Base-by-base conservation (phyloP, 495 filamentous ascomycete species). In the Aspergillus affinis region DNA sequence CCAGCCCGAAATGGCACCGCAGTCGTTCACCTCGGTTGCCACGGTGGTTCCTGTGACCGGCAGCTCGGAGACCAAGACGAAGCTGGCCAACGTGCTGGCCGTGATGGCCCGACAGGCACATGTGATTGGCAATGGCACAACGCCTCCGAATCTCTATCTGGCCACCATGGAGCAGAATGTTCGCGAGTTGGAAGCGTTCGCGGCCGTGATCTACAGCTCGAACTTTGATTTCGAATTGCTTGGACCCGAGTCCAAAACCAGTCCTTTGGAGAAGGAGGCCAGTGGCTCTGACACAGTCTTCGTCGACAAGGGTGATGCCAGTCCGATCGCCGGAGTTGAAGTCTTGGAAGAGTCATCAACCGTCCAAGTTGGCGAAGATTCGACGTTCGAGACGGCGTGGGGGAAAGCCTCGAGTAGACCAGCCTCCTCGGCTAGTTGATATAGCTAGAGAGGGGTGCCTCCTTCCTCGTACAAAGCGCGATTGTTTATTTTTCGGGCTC, bases 171-270 rank as follows among this genome's bases (percentile, higher is more conserved):
- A 97, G 65, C 71, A 81, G 51, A 73, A 75, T 26, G 91, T 94
- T 12, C 82, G 83, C 13, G 92, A 97, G 61, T 78, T 98, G n/a
- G 91, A 95, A 66, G 93, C 90, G 0, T 97, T 98, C 64, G 90
- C 93, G 5, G 93, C 94, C 2, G 88, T 97, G 8, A 90, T 98
- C 29, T 98, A 97, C 70, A 92, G 88, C 59, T 93, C 89, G 52
- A 96, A 97, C 73, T 97, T 89, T 60, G 90, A 96, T 67, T 85
- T 89, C 51, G 85, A 84, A 54, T 70, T 81, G 8, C 67, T 79
- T 32, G 68, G 69, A n/a, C 65, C 71, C 23, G 71, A 55, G 12
- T 20, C 63, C 15, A 69, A 62, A 19, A 51, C 51, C 23, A 56
- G 49, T 6, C 15, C 65, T 9, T 20, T 62, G 23, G 63, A 44